Evolutionary conservation across 1,284 basidiomycete genomes (phyloP).

Genomic region (Apiotrichum mycotoxinovorans): DNA sequence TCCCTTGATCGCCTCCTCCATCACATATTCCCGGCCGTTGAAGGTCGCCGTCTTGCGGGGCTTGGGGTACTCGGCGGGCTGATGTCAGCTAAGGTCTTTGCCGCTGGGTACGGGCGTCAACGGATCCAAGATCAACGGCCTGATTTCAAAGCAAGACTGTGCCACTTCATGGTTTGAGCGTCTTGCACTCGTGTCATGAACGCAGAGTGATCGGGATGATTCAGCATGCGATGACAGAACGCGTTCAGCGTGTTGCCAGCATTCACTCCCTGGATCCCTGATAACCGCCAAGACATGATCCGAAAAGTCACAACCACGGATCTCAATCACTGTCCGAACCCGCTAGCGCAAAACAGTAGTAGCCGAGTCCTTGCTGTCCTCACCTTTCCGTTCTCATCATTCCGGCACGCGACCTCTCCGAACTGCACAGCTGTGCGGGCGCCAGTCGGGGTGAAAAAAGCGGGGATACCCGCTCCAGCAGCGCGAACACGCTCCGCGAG

Average conservation of each 20-base stretch:
- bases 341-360: no score
- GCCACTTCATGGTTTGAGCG: no score
- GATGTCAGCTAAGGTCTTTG: neutral
- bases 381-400: slow-evolving; percentile 65
- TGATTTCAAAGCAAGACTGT: neutral
- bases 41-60: slow-evolving; percentile 75
- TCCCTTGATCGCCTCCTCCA: slow-evolving; percentile 81
- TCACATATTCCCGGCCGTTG: slow-evolving; percentile 74
- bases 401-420: slow-evolving; percentile 11
- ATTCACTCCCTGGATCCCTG: neutral
- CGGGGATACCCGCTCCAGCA: slow-evolving; percentile 90
- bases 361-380: no score
- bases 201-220: no score
- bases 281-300: neutral
- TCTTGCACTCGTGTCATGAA: no score
- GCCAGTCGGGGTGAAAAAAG: slow-evolving; percentile 92
- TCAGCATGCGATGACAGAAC: neutral
- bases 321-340: no score
- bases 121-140: neutral
- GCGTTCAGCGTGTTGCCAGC: no score
- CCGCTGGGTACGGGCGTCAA: no score
- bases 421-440: slow-evolving; percentile 48
- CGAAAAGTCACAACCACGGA: neutral
- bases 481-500: slow-evolving; percentile 87
- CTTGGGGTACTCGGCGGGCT: slow-evolving; percentile 61